Base-by-base conservation (phyloP, 495 filamentous ascomycete species). In the Lepraria neglecta region DNA sequence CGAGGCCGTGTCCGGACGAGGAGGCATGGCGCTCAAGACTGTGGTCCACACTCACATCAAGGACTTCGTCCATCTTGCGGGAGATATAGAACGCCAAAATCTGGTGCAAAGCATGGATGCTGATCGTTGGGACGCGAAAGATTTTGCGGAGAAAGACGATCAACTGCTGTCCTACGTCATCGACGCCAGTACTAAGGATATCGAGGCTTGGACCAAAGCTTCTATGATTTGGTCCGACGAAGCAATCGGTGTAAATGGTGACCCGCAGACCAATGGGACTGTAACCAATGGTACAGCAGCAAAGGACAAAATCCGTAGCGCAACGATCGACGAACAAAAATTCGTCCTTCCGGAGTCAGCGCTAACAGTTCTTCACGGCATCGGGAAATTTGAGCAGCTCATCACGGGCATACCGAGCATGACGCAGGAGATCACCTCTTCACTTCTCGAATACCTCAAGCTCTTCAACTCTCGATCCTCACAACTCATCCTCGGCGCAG, bases 391-490 rank as follows among this genome's bases (percentile, higher is more conserved):
- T 72, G 79, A 96, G 52, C 86, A 87, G 70, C 81, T 97, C 12
- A 85, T 92, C 64, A 78, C 90, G 17, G 85, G 83, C 53, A 90
- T 97, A 47, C 92, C 94, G 0, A 90, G 84, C 67, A 88, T 96
- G 85, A 88, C 89, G 4, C 77, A 86, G 3, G 91, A 96, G 35
- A 85, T 97, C 64, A 86, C 90, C 0, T 75, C 83, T 11, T 84
- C 83, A 10, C 75, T 90, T 19, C 74, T 89, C 24, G 84, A 87
- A 52, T 90, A 90, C 60, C 76, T 96, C 40, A 87, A 91, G 65
- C 77, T 96, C 3, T 97, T 97, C 81, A 97, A 97, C 72, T 95
- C 90, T 9, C 85, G 94, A 6, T 92, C 90, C 45, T 91, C 85
- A 21, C 94, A 99, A 65, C 82, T 97, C 55, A 96, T 99, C 63